These are phyloP conservation scores for Fusarium albosuccineum DNA, from an alignment of 2,329 filamentous ascomycete genomes.

Conservation along the genomic window DNA sequence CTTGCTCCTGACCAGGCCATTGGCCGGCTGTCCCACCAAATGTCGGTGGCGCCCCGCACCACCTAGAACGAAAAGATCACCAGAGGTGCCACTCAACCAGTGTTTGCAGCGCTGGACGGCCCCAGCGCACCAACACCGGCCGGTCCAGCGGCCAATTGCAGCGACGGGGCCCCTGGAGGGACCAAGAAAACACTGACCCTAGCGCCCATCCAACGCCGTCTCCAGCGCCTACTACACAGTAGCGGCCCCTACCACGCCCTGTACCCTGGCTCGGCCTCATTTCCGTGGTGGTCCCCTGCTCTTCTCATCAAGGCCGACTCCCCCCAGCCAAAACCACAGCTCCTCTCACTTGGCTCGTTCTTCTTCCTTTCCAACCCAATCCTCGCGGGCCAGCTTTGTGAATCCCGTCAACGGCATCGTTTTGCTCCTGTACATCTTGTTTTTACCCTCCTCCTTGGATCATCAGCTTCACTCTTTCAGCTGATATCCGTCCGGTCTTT, in stretches of 20 bases:
- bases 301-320: slow-evolving; percentile 34
- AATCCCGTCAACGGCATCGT: slow-evolving; percentile 41
- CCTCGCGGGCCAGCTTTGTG: slow-evolving; percentile 45
- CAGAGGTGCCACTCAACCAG: slow-evolving; percentile 7
- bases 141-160: slow-evolving; percentile 42
- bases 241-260: slow-evolving; percentile 23
- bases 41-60: slow-evolving; percentile 36
- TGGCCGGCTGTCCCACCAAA: slow-evolving; percentile 24
- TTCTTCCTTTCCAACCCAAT: slow-evolving; percentile 43
- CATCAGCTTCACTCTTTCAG: slow-evolving; percentile 60
- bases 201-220: slow-evolving; percentile 30
- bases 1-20: slow-evolving; percentile 2
- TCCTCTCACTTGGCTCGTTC: slow-evolving; percentile 35
- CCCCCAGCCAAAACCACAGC: slow-evolving; percentile 35
- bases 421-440: slow-evolving; percentile 45
- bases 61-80: slow-evolving; percentile 22
- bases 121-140: slow-evolving; percentile 29
- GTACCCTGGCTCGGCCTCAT: slow-evolving; percentile 40
- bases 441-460: slow-evolving; percentile 47
- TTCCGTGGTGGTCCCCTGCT: slow-evolving; percentile 39
- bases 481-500: slow-evolving; percentile 56
- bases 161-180: slow-evolving; percentile 38
- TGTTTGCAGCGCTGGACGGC: slow-evolving; percentile 8
- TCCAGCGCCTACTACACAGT: slow-evolving; percentile 30
- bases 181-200: slow-evolving; percentile 35